Conservation (phyloP, 345 rosid genomes). For the Arabidopsis arenosa region DNA sequence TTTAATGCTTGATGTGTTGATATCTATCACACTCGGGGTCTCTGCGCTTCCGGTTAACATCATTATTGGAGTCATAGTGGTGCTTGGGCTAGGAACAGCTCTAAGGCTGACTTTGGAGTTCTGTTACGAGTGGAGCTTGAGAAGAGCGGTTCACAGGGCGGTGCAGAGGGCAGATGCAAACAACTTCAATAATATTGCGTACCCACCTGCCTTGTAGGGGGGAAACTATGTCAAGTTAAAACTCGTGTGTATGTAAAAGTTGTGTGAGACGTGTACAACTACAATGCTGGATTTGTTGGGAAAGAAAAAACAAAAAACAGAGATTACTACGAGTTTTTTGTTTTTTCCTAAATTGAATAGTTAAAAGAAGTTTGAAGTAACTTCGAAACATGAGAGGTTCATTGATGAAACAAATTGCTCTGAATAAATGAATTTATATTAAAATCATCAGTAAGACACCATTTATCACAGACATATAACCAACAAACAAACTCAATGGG, state of each 20-base stretch:
- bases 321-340: not conserved
- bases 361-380: not conserved
- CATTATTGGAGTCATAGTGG: constrained; percentile 89
- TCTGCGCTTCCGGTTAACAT: constrained; percentile 89
- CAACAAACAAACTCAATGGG: constrained; percentile 13
- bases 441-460: constrained; percentile 10
- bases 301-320: not conserved
- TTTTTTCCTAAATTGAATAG: not conserved
- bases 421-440: constrained; percentile 22
- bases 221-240: not conserved
- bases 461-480: constrained; percentile 30
- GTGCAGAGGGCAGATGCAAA: constrained; percentile 69
- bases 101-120: constrained; percentile 79
- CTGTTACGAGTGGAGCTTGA: constrained; percentile 81
- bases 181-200: constrained; percentile 50
- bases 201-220: constrained; percentile 68
- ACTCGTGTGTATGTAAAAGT: constrained; percentile 18
- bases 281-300: constrained; percentile 8
- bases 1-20: constrained; percentile 80
- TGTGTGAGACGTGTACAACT: constrained; percentile 24
- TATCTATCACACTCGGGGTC: constrained; percentile 83
- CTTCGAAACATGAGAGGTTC: not conserved
- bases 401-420: not conserved
- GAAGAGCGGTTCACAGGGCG: constrained; percentile 76
- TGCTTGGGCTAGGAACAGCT: constrained; percentile 94